Conservation (phyloP, 2,329 filamentous ascomycete genomes). For the Diaporthe sp. region DNA sequence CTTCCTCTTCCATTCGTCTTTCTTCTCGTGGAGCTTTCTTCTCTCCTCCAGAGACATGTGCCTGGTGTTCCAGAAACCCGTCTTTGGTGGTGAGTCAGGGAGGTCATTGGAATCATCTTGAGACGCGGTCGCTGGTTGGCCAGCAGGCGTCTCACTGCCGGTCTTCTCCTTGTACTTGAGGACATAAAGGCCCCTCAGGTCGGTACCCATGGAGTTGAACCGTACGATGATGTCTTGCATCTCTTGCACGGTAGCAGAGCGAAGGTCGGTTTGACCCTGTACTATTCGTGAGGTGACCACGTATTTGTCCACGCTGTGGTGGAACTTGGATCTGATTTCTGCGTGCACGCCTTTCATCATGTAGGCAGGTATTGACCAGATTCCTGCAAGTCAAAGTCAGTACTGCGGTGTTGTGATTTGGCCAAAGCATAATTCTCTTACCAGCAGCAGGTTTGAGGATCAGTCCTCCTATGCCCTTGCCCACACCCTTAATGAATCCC, state of each 20-base stretch:
- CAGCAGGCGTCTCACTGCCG: constrained; percentile 47
- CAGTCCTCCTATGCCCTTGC: constrained; percentile 85
- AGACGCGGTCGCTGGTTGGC: constrained; percentile 36
- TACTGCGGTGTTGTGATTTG: neutral
- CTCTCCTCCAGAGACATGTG: constrained; percentile 64
- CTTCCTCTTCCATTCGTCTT: constrained; percentile 56
- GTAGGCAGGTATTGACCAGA: constrained; percentile 83
- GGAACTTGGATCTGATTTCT: constrained; percentile 78
- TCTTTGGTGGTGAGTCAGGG: constrained; percentile 48
- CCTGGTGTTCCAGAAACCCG: constrained; percentile 63
- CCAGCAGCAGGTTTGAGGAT: constrained; percentile 86
- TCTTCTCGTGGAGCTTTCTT: constrained; percentile 62
- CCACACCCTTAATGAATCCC: constrained; percentile 83
- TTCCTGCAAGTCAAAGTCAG: constrained; percentile 52
- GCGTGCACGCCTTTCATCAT: constrained; percentile 86
- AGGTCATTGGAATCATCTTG: constrained; percentile 1
- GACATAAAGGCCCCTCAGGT: constrained; percentile 72
- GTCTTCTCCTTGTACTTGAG: constrained; percentile 61
- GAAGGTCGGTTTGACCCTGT: constrained; percentile 79
- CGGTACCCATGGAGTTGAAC: constrained; percentile 72
- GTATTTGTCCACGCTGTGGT: constrained; percentile 80
- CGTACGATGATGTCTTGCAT: constrained; percentile 72
- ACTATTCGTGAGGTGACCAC: constrained; percentile 82
- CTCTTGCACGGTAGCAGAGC: constrained; percentile 67
- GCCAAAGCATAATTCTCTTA: constrained; percentile 51